Evolutionary conservation across 73 alveolate species (phyloP), one percentile per base, ranked within the genome.

Genomic region (Strombidium stylifer): DNA sequence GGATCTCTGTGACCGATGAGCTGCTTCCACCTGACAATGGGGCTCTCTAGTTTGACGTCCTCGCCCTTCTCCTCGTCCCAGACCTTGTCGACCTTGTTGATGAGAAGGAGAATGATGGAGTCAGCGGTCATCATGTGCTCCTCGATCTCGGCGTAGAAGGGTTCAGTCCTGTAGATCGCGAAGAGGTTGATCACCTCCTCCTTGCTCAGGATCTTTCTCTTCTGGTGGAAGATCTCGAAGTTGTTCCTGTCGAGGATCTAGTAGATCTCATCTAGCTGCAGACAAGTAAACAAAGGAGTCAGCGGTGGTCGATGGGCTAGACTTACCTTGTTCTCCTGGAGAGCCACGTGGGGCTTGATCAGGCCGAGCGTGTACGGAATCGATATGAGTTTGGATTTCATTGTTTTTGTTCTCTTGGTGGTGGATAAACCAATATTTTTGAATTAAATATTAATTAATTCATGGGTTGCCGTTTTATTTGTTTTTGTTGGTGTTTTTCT

Each of bases 1-100:
- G 99, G 99, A 55, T 91, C 98, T 41, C 73, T 75, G 34, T 93
- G 87, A 21, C 99, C 99, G 23, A 93, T 91, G 79, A 93, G 55
- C 67, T 87, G 81, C 76, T 87, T 91, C 98, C 97, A 93, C 55
- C 92, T 82, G 31, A 66, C 71, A 24, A 91, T 91, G 14, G 99
- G 97, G 67, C 87, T 93, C 72, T 79, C 94, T 82, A 77, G 87
- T 53, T 76, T 73, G 67, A 84, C 73, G 66, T 69, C 92, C 49
- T 64, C 88, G 25, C 79, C 94, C 58, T 83, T 83, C 46, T 58
- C 69, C 35, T 85, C 95, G 57, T 80, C 87, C 62, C 72, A 80
- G 26, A 34, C 46, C 34, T 73, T 37, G 39, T 85, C 95, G 31
- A 72, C 85, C 49, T 85, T 85, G 50, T 85, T 85, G 20, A 70